Conservation (phyloP, 2,329 filamentous ascomycete genomes). For the Ramularia collo-cygni region DNA sequence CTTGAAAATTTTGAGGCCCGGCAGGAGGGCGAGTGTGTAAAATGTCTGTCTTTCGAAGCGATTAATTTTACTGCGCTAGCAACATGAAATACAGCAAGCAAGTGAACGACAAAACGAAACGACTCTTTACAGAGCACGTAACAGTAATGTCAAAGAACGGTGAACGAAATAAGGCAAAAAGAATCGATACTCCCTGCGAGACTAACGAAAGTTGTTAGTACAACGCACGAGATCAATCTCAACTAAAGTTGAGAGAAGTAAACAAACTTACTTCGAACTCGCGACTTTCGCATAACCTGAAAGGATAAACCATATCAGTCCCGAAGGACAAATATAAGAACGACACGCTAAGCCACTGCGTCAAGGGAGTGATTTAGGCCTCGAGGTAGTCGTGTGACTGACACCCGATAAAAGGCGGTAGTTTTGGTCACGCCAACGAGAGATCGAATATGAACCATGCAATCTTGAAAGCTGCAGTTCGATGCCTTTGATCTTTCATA, state of each 20-base stretch:
- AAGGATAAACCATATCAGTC: constrained; percentile 14
- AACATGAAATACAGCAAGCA: too few relatives aligned
- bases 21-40: too few relatives aligned
- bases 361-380: constrained; percentile 16
- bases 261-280: constrained; percentile 21
- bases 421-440: constrained; percentile 1
- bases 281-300: constrained; percentile 24
- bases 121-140: too few relatives aligned
- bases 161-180: not conserved
- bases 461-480: too few relatives aligned
- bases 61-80: too few relatives aligned
- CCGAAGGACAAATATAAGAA: constrained; percentile 23
- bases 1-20: too few relatives aligned
- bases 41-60: too few relatives aligned
- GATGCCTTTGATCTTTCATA: too few relatives aligned
- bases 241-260: not conserved
- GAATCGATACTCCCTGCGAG: constrained; percentile 14
- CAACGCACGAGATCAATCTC: not conserved
- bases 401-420: constrained; percentile 4
- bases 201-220: constrained; percentile 3
- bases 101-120: too few relatives aligned
- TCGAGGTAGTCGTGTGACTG: not conserved
- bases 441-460: not conserved
- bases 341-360: constrained; percentile 27
- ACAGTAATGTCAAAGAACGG: too few relatives aligned